A percentile compares a stretch with the other conserved stretches of the same genome.
These are phyloP conservation scores for Trametes cubensis DNA, from an alignment of 768 basidiomycete genomes.

Conservation along the genomic window DNA sequence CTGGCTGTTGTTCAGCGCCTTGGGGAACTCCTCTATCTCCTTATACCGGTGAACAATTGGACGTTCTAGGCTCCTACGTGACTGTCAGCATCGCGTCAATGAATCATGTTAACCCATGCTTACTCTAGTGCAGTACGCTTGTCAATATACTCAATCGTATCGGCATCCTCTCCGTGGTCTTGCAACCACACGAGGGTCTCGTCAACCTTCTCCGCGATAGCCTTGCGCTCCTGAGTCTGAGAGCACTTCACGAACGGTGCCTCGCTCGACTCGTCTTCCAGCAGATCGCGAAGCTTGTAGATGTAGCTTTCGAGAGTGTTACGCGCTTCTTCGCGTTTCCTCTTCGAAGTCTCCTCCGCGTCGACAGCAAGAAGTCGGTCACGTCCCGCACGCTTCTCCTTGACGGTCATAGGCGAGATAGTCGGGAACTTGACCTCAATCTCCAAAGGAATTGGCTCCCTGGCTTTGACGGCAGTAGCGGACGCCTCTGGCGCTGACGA, in stretches of 20 bases:
- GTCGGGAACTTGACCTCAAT: constrained; percentile 65
- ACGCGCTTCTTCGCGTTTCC: constrained; percentile 82
- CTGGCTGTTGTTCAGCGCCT: constrained; percentile 78
- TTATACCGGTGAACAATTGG: constrained; percentile 86
- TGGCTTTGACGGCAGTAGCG: constrained; percentile 36
- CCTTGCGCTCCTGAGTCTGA: constrained; percentile 65
- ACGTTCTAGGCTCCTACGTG: constrained; percentile 66
- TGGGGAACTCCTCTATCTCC: constrained; percentile 86
- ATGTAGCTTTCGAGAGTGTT: constrained; percentile 92
- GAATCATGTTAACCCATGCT: constrained; percentile 37
- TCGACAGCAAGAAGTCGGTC: constrained; percentile 80
- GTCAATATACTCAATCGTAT: constrained; percentile 70
- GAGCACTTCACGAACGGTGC: constrained; percentile 89
- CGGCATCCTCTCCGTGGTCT: constrained; percentile 81
- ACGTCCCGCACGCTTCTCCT: constrained; percentile 74
- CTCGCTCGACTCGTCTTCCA: constrained; percentile 61
- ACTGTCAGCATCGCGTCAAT: neutral
- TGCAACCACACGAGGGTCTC: constrained; percentile 82
- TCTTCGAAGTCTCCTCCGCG: constrained; percentile 72
- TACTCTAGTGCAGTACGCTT: constrained; percentile 85
- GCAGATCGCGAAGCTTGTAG: constrained; percentile 86
- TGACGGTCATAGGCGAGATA: constrained; percentile 73
- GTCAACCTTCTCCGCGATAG: constrained; percentile 67
- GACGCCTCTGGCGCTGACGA: constrained; percentile 38
- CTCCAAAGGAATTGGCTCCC: constrained; percentile 67